Evolutionary conservation across 2,329 filamentous ascomycete species (phyloP).

Genomic region (Fusarium sp.): DNA sequence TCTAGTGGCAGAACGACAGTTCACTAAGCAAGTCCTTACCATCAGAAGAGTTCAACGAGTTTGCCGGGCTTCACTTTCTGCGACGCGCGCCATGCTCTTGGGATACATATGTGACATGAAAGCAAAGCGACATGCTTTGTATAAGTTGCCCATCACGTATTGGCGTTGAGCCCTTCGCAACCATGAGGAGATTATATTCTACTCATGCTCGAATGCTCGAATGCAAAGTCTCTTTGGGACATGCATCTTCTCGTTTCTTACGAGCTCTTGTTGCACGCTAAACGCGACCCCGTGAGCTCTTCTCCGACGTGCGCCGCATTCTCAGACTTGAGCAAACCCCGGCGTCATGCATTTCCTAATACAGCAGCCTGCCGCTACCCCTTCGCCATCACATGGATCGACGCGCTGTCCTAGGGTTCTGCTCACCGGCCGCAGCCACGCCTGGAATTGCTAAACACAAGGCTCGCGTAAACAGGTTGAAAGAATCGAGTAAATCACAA

Average conservation of each 20-base stretch:
- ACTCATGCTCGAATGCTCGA: slow-evolving; percentile 11
- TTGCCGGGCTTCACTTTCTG: slow-evolving; percentile 5
- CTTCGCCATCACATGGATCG: slow-evolving; percentile 45
- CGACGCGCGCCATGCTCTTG: slow-evolving; percentile 20
- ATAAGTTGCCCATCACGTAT: not conserved
- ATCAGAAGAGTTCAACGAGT: not conserved
- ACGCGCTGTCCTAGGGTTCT: slow-evolving; percentile 31
- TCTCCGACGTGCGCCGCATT: slow-evolving; percentile 37
- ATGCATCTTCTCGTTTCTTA: slow-evolving; percentile 13
- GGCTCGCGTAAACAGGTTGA: slow-evolving; percentile 2
- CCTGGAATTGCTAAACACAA: slow-evolving; percentile 24
- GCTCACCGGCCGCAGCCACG: slow-evolving; percentile 46
- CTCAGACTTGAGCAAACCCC: slow-evolving; percentile 33
- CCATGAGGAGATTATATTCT: slow-evolving; percentile 29
- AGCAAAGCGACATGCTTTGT: slow-evolving; percentile 9
- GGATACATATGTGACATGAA: slow-evolving; percentile 27
- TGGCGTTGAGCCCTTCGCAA: not conserved
- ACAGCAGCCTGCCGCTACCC: slow-evolving; percentile 42
- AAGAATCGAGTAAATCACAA: not conserved
- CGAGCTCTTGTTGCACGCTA: slow-evolving; percentile 39
- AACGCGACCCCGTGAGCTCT: slow-evolving; percentile 44
- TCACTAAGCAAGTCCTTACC: not conserved
- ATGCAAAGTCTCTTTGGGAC: slow-evolving; percentile 5
- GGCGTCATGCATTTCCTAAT: slow-evolving; percentile 46
- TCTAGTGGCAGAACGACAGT: slow-evolving; percentile 10